A percentile compares a stretch with the other conserved stretches of the same genome.
Conservation (phyloP, 2,329 filamentous ascomycete species). For the Hypoxylon sp. region DNA sequence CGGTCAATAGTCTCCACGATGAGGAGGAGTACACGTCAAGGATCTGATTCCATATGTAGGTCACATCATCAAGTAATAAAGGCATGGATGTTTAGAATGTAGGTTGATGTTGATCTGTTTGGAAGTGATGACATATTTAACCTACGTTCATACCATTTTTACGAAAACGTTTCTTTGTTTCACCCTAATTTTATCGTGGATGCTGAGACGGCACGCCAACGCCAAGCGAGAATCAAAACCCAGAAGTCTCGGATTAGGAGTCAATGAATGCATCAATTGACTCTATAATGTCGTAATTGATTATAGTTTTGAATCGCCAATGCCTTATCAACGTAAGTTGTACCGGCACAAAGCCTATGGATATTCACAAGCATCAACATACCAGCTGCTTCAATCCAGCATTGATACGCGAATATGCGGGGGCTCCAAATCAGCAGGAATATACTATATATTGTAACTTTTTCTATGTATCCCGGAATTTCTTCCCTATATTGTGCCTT, state of each 20-base stretch:
- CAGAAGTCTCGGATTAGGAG: slow-evolving; percentile 7
- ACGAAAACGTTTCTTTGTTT: no score
- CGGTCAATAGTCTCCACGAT: not conserved
- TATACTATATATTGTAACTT: no score
- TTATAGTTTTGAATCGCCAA: not conserved
- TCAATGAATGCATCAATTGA: slow-evolving; percentile 13
- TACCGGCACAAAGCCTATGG: not conserved
- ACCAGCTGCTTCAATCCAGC: no score
- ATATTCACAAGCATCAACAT: not conserved
- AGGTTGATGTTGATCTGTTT: not conserved
- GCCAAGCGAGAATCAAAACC: not conserved
- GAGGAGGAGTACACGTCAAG: slow-evolving; percentile 28
- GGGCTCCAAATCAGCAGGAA: no score
- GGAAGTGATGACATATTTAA: not conserved
- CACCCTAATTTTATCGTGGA: not conserved
- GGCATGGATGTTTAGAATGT: not conserved
- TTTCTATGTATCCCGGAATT: not conserved
- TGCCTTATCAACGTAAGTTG: not conserved
- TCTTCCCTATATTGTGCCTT: not conserved
- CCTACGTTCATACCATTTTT: not conserved
- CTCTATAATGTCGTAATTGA: slow-evolving; percentile 36
- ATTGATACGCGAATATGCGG: no score
- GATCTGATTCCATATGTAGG: not conserved
- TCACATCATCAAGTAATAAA: slow-evolving; percentile 7
- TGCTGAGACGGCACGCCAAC: slow-evolving; percentile 3